Evolutionary conservation across 2,329 filamentous ascomycete genomes (phyloP).

Genomic region (Colletotrichum sp.): DNA sequence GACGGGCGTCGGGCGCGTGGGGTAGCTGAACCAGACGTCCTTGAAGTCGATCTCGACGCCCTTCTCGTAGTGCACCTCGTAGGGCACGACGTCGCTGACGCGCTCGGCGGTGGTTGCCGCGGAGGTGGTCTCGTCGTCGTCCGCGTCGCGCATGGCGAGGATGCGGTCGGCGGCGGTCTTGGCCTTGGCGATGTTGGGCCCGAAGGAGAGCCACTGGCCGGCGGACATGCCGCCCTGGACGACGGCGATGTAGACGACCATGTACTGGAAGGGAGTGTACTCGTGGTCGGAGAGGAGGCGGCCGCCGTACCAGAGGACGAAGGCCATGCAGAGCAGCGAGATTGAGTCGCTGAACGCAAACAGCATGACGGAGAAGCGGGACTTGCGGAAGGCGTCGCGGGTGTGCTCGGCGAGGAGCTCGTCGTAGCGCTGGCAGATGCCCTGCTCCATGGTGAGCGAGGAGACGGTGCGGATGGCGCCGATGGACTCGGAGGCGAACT

Average conservation of each 20-base stretch:
- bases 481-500: constrained; percentile 21
- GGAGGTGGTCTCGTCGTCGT: constrained; percentile 47
- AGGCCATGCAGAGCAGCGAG: constrained; percentile 19
- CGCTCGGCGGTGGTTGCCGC: background rate
- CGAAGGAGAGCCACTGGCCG: constrained; percentile 22
- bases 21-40: constrained; percentile 22
- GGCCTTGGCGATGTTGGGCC: constrained; percentile 21
- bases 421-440: constrained; percentile 14
- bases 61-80: constrained; percentile 24
- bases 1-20: constrained; percentile 6
- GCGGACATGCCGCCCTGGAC: constrained; percentile 22
- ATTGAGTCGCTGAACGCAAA: constrained; percentile 18
- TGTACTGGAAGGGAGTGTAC: constrained; percentile 24
- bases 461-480: constrained; percentile 21
- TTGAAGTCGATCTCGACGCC: constrained; percentile 24
- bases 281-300: constrained; percentile 16
- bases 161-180: constrained; percentile 22
- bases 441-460: constrained; percentile 18
- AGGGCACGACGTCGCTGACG: constrained; percentile 1
- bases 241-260: constrained; percentile 24
- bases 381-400: constrained; percentile 12
- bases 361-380: constrained; percentile 12
- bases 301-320: constrained; percentile 22
- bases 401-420: background rate
- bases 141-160: constrained; percentile 11